Base-by-base conservation (phyloP, 495 filamentous ascomycete genomes). In the Hypoxylon cercidicola region DNA sequence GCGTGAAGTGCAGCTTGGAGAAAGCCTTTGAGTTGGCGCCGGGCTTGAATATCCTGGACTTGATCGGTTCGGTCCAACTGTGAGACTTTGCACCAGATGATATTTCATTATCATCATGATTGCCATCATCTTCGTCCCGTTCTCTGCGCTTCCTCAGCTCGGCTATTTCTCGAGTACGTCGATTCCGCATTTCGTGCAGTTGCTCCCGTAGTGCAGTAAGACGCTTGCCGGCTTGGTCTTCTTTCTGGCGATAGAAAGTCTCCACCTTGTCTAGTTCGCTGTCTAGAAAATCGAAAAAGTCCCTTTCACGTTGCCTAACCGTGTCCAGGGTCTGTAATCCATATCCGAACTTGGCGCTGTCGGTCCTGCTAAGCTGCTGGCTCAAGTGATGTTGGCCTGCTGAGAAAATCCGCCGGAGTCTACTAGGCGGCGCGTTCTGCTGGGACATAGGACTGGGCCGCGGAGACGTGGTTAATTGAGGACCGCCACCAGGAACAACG, bases 161-260 rank as follows among this genome's bases (percentile, higher is more conserved):
- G 7, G 77, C 74, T n/a, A 96, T 73, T 73, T 97, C 91, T 41
- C 87, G 84, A 7, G 88, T 84, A 19, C 93, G 85, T 9, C 88
- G 83, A 72, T 93, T 90, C 19, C 91, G 82, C 93, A 97, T 95
- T 56, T 93, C 85, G 68, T 94, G 93, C 40, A 97, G 78, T 72
- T 97, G 93, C 21, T 90, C 87, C 28, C 90, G 84, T 23, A 97
- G 82, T 12, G 88, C 75, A 6, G 78, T 72, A n/a, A 96, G 76
- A 10, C 93, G 85, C 35, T 87, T 78, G 2, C 84, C 85, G 3
- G 93, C 90, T 70, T 96, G 90, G 16, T 89, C 81, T 71, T 97
- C 93, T 68, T 94, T 96, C 70, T 79, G 76, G 63, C 84, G 86
- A 78, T 97, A 96, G 72, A 97, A 97, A 0, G 81, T 73, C 67